Evolutionary conservation across 495 filamentous ascomycete genomes (phyloP).

Genomic region (Penicillium arizonense): DNA sequence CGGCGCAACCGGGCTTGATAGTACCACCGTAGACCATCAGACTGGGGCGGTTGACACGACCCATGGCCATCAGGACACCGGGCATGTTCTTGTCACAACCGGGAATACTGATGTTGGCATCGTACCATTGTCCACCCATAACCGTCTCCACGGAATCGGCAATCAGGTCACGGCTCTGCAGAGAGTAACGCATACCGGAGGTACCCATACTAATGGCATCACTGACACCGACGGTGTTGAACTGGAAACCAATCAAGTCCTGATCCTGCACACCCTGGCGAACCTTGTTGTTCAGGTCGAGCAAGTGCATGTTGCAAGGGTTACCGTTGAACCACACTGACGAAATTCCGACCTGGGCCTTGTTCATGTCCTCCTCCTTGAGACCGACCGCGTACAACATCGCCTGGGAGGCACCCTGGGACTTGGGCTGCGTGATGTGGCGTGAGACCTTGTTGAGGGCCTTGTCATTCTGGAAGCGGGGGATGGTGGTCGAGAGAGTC

Average conservation of each 20-base stretch:
- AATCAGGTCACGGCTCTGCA: constrained; percentile 94
- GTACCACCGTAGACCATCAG: constrained; percentile 97
- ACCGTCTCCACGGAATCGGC: constrained; percentile 98
- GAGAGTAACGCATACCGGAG: constrained; percentile 83
- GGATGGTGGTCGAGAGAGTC: constrained; percentile 47
- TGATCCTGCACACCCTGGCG: constrained; percentile 80
- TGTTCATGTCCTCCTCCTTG: constrained; percentile 78
- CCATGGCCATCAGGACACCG: constrained; percentile 97
- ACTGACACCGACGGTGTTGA: constrained; percentile 97
- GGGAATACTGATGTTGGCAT: constrained; percentile 97
- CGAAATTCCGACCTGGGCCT: constrained; percentile 95
- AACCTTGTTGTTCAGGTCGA: constrained; percentile 80
- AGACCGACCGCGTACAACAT: constrained; percentile 97
- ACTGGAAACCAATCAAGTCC: constrained; percentile 81
- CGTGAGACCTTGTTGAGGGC: constrained; percentile 78
- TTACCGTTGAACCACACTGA: constrained; percentile 89
- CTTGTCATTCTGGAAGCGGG: constrained; percentile 37
- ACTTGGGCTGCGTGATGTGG: constrained; percentile 88
- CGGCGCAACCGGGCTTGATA: constrained; percentile 85
- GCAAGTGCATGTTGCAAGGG: constrained; percentile 98
- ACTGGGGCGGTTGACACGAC: constrained; percentile 85
- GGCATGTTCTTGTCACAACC: constrained; percentile 99
- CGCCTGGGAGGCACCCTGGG: constrained; percentile 96
- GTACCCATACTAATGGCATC: constrained; percentile 60
- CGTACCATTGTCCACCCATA: constrained; percentile 99